Base-by-base conservation (phyloP, 2,329 filamentous ascomycete genomes). In the Trichoderma lentiforme region DNA sequence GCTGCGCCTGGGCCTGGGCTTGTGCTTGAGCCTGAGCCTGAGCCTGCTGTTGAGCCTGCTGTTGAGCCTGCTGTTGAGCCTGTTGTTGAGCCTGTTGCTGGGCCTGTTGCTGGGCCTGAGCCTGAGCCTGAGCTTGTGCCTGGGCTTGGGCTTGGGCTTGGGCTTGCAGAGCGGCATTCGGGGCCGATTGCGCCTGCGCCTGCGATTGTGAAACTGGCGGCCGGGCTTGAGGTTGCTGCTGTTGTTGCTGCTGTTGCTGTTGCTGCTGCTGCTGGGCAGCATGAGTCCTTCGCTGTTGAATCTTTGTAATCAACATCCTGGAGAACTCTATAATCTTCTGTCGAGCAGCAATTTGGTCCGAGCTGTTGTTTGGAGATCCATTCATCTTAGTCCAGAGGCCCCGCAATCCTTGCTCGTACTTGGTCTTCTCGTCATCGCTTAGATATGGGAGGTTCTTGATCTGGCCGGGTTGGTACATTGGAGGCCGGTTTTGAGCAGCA, bases 281-380 rank as follows among this genome's bases (percentile, higher is more conserved):
- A 64, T 82, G 81, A 2, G 75, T 76, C 34, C 82, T 78, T 21
- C 82, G 79, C 65, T 79, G 77, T 66, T 86, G 83, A 6, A 89
- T 83, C 78, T 89, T 90, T 0, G 78, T 79, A 3, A 84, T 79
- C 2, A 91, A 83, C 79, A 88, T 89, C 57, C 84, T 84, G 0
- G 89, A 88, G 76, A 91, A 91, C 9, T 91, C 88, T 7, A 82
- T 79, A 26, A 91, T 87, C 80, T 90, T 91, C 53, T 84, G 83
- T 74, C 85, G 86, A 0, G 89, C 88, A 0, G 82, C 81, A 28
- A 83, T 78, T 60, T 90, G 85, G 26, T 86, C 83, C 0, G 76
- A 75, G 4, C 86, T 87, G 26, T 86, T 86, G 1, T 83, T 81
- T 0, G 84, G 79, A 0, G 82, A 80, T 24, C 82, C 84, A 72